Conservation (phyloP, 495 filamentous ascomycete genomes). For the Podospora australis region DNA sequence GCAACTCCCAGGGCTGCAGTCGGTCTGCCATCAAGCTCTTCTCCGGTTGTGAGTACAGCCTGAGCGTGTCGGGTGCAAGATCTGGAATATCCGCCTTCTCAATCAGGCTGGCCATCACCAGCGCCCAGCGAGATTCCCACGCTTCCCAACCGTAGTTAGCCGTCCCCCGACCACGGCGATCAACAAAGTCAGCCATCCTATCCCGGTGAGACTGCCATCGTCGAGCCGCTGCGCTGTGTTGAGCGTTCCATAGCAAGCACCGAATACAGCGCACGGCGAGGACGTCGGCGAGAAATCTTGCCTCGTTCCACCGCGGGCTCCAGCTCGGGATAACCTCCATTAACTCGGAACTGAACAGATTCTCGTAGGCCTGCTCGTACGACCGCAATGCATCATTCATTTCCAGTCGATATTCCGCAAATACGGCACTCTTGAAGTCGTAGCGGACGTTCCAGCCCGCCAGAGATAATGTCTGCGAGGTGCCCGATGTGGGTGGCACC, state of each 20-base stretch:
- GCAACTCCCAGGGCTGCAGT: constrained; percentile 66
- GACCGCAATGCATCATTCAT: constrained; percentile 78
- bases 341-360: constrained; percentile 68
- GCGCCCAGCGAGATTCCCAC: constrained; percentile 79
- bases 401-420: constrained; percentile 86
- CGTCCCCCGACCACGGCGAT: constrained; percentile 75
- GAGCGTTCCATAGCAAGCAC: constrained; percentile 68
- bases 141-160: constrained; percentile 80
- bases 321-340: constrained; percentile 82
- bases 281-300: constrained; percentile 70
- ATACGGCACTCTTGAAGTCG: constrained; percentile 84
- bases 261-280: constrained; percentile 72
- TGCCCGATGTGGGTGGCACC: constrained; percentile 73
- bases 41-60: constrained; percentile 57
- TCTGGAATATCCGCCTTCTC: constrained; percentile 50
- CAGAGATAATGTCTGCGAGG: constrained; percentile 73
- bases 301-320: constrained; percentile 81
- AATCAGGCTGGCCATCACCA: constrained; percentile 74
- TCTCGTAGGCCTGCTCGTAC: constrained; percentile 79
- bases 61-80: constrained; percentile 26
- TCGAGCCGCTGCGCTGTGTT: constrained; percentile 65
- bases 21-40: constrained; percentile 62
- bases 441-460: constrained; percentile 88
- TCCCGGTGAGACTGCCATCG: constrained; percentile 69
- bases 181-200: constrained; percentile 65